Evolutionary conservation across 495 filamentous ascomycete genomes (phyloP).

Genomic region (Tuber brumale): DNA sequence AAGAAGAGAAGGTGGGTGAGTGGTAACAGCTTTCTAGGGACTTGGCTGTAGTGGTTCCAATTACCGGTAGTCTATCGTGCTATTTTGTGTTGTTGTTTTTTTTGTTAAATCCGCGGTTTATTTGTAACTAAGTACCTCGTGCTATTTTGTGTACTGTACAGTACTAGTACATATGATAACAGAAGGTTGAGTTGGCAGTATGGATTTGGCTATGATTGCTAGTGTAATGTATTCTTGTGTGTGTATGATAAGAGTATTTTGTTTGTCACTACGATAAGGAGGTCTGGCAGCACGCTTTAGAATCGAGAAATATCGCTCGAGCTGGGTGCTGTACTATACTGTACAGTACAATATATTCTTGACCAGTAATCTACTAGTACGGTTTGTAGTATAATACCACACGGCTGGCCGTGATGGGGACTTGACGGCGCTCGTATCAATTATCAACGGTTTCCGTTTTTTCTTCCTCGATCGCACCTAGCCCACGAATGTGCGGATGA

Average conservation of each 20-base stretch:
- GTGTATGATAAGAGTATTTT: background rate
- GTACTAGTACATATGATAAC: background rate
- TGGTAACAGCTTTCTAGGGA: background rate
- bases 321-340: background rate
- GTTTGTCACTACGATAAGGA: background rate
- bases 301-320: background rate
- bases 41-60: background rate
- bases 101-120: no score
- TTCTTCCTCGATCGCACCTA: background rate
- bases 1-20: background rate
- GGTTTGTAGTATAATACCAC: background rate
- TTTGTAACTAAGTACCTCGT: no score
- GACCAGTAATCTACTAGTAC: background rate
- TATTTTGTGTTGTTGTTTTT: background rate
- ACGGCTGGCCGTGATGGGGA: background rate
- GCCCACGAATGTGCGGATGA: background rate
- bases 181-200: background rate
- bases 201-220: background rate
- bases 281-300: background rate
- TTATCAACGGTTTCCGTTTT: background rate
- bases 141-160: background rate
- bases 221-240: background rate
- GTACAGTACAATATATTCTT: no score
- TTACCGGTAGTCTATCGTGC: background rate
- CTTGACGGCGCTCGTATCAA: background rate